Evolutionary conservation across 495 filamentous ascomycete species (phyloP).

Genomic region (Clavariopsis aquatica): DNA sequence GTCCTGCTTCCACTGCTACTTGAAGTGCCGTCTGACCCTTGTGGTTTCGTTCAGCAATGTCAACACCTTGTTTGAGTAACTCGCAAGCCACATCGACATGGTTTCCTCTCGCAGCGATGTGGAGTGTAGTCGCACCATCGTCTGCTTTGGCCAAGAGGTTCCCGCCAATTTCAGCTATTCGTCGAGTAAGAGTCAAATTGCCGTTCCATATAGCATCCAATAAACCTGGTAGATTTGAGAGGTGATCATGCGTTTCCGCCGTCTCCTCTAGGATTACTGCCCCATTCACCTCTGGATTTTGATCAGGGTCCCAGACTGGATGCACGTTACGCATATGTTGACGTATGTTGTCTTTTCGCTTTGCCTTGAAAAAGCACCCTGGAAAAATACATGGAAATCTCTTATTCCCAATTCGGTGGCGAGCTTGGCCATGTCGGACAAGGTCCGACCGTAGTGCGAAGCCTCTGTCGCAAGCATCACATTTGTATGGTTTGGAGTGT

Average conservation of each 20-base stretch:
- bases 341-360: slow-evolving; percentile 13
- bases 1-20: slow-evolving; percentile 1
- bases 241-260: not conserved
- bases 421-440: slow-evolving; percentile 1
- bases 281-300: not conserved
- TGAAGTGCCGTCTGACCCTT: slow-evolving; percentile 5
- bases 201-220: not conserved
- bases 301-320: not conserved
- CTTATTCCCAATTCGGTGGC: slow-evolving; percentile 2
- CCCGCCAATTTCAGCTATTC: not conserved
- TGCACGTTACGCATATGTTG: slow-evolving; percentile 11
- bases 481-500: slow-evolving; percentile 15
- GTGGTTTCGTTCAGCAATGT: not conserved
- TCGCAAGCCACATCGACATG: not conserved
- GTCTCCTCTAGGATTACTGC: too few species aligned
- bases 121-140: slow-evolving; percentile 8
- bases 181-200: not conserved
- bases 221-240: not conserved
- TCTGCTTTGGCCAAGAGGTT: not conserved
- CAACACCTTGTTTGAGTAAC: not conserved
- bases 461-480: slow-evolving; percentile 1
- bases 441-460: slow-evolving; percentile 17
- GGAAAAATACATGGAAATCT: not conserved
- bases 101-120: slow-evolving; percentile 12
- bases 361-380: slow-evolving; percentile 10